These are phyloP conservation scores for Penicillium flavigenum DNA, from an alignment of 495 filamentous ascomycete species.

Conservation along the genomic window DNA sequence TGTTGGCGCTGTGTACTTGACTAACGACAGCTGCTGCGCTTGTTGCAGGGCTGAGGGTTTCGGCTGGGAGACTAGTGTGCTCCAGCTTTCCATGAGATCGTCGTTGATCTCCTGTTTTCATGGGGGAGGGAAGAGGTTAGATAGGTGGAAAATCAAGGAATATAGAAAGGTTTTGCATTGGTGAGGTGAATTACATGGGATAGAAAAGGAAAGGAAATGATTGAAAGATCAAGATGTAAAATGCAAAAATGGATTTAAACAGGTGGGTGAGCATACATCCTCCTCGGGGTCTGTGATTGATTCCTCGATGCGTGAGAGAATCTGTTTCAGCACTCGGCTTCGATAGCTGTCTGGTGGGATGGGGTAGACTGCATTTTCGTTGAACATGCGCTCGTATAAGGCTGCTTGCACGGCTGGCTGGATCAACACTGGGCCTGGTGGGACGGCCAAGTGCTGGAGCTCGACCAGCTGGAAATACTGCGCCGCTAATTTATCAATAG, in stretches of 20 bases:
- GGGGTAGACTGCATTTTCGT: constrained; percentile 48
- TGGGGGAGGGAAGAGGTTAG: constrained; percentile 10
- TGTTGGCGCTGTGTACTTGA: constrained; percentile 64
- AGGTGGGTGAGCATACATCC: constrained; percentile 62
- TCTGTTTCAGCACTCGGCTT: constrained; percentile 67
- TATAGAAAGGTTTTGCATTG: constrained; percentile 2
- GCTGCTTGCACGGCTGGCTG: constrained; percentile 55
- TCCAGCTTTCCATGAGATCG: constrained; percentile 62
- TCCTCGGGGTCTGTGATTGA: constrained; percentile 72
- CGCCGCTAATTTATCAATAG: constrained; percentile 33
- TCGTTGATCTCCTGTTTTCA: constrained; percentile 69
- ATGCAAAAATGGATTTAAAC: constrained; percentile 5
- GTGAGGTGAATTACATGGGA: neutral
- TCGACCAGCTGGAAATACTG: constrained; percentile 70
- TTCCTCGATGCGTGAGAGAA: constrained; percentile 63
- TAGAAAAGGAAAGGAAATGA: constrained; percentile 7
- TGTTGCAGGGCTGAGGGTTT: constrained; percentile 58
- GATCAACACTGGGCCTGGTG: constrained; percentile 51
- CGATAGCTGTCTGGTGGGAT: constrained; percentile 67
- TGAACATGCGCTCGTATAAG: constrained; percentile 64
- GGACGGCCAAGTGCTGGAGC: constrained; percentile 56
- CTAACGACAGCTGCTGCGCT: constrained; percentile 72
- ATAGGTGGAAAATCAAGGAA: neutral
- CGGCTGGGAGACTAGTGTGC: constrained; percentile 55
- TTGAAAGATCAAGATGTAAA: neutral